A percentile compares a stretch with the other conserved stretches of the same genome.
Conservation (phyloP, 768 basidiomycete genomes). For the Suillus lakei region DNA sequence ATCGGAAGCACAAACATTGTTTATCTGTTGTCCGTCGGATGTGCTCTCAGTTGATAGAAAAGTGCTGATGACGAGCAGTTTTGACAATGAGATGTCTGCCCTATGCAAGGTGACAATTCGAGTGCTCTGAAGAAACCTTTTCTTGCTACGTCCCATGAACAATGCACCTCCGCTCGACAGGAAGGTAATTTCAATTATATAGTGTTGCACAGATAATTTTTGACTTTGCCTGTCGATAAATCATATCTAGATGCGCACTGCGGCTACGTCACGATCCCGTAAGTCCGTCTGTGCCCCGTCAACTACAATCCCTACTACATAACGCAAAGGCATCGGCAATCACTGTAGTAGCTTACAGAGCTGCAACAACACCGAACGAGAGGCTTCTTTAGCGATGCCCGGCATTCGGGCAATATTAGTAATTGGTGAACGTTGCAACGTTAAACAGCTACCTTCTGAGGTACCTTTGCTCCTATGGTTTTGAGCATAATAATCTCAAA, state of each 20-base stretch:
- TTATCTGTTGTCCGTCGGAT: not conserved
- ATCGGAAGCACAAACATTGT: not conserved
- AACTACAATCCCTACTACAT: not conserved
- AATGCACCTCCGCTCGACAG: not conserved
- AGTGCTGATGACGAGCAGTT: not conserved
- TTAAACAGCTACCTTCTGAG: not conserved
- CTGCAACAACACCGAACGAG: not conserved
- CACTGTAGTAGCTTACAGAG: not conserved
- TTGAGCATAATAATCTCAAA: not conserved
- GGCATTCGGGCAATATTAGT: not conserved
- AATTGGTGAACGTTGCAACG: not conserved
- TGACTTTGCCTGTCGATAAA: not conserved
- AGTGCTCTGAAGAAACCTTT: not conserved
- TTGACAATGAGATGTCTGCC: not conserved
- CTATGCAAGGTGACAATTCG: not conserved
- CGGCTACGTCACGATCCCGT: not conserved
- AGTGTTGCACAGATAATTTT: not conserved
- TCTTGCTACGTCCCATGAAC: constrained; percentile 4
- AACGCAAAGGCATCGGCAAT: not conserved
- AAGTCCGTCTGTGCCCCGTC: not conserved
- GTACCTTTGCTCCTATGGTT: not conserved
- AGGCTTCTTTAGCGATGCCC: not conserved
- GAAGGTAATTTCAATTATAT: not conserved
- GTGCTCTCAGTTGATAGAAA: not conserved
- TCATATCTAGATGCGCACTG: not conserved